Conservation (phyloP, 805 yeast species). For the Wickerhamiella australiensis region DNA sequence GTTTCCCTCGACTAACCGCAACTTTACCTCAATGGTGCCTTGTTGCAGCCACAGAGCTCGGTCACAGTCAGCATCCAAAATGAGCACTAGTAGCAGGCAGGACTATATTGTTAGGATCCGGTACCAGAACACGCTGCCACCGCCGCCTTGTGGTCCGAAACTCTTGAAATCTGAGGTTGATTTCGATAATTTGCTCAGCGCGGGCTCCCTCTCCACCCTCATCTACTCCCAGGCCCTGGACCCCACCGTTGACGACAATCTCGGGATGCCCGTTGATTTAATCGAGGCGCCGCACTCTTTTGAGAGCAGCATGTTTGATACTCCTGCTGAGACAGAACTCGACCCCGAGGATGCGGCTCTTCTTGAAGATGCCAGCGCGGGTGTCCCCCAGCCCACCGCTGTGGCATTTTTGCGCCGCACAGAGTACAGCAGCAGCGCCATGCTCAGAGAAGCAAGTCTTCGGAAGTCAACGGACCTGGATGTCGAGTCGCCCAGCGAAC, state of each 20-base stretch:
- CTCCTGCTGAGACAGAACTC: constrained; percentile 36
- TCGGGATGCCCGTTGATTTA: constrained; percentile 71
- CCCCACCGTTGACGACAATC: constrained; percentile 37
- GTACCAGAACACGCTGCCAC: constrained; percentile 78
- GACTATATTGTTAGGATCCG: constrained; percentile 56
- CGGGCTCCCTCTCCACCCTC: constrained; percentile 48
- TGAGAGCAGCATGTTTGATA: constrained; percentile 39
- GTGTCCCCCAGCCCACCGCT: constrained; percentile 22
- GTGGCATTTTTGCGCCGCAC: constrained; percentile 88
- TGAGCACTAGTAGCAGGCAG: constrained; percentile 22
- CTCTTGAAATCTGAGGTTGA: constrained; percentile 44
- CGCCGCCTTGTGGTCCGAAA: constrained; percentile 87
- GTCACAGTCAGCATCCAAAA: not conserved
- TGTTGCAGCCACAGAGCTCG: no score
- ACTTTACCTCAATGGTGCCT: no score
- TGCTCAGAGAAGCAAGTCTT: constrained; percentile 22
- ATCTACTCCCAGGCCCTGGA: constrained; percentile 37
- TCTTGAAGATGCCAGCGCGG: constrained; percentile 64
- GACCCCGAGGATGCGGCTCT: constrained; percentile 70
- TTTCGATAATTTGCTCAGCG: constrained; percentile 37
- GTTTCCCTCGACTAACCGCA: no score
- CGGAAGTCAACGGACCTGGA: not conserved
- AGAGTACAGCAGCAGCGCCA: constrained; percentile 56
- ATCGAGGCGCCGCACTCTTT: constrained; percentile 54
- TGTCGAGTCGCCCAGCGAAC: constrained; percentile 43